These are phyloP conservation scores for Sonneratia alba DNA, from an alignment of 345 rosid genomes.

Conservation along the genomic window DNA sequence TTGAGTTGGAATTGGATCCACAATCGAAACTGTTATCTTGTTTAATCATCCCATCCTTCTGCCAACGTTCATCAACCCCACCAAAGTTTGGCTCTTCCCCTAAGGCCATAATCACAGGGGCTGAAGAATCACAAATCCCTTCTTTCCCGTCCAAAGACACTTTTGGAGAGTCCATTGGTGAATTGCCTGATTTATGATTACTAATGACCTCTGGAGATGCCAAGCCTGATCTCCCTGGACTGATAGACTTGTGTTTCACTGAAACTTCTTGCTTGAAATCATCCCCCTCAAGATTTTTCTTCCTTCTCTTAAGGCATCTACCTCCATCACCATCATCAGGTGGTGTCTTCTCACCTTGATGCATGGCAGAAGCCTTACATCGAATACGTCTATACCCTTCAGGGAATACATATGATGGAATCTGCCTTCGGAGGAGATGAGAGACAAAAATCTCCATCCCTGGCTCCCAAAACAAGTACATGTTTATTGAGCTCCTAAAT, in stretches of 20 bases:
- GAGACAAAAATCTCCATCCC: constrained; percentile 65
- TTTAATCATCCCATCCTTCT: constrained; percentile 2
- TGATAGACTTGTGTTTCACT: constrained; percentile 22
- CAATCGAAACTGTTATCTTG: constrained; percentile 6
- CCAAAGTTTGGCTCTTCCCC: not conserved
- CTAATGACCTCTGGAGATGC: constrained; percentile 25
- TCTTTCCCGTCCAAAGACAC: not conserved
- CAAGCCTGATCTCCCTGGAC: constrained; percentile 20
- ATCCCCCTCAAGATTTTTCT: constrained; percentile 19
- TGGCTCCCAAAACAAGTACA: constrained; percentile 57
- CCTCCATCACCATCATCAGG: constrained; percentile 20
- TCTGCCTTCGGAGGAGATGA: constrained; percentile 53
- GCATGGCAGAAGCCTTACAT: constrained; percentile 19
- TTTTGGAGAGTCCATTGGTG: not conserved
- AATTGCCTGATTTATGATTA: constrained; percentile 8
- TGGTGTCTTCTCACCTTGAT: constrained; percentile 20
- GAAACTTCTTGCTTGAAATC: constrained; percentile 14
- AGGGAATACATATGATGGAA: constrained; percentile 49
- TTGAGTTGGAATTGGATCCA: constrained; percentile 23
- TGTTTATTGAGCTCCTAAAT: constrained; percentile 35
- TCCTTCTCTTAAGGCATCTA: constrained; percentile 32
- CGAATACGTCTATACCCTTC: constrained; percentile 31
- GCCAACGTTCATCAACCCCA: constrained; percentile 5
- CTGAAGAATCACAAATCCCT: not conserved
- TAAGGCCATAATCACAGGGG: not conserved